A percentile compares a stretch with the other conserved stretches of the same genome.
These are phyloP conservation scores for Cruciata laevipes DNA, from an alignment of 257 asterid genomes.

Conservation along the genomic window DNA sequence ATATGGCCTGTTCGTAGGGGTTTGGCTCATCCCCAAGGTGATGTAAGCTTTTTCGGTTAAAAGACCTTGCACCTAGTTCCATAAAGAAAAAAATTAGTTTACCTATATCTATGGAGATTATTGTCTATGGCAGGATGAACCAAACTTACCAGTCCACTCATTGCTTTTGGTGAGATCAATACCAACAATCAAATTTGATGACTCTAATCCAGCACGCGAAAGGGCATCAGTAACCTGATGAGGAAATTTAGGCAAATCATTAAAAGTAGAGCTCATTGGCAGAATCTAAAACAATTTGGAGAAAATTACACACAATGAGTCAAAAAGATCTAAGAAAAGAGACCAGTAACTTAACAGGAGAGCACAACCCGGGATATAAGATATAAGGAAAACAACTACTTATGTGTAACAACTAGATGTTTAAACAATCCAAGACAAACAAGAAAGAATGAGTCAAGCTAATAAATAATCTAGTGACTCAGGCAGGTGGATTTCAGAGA, in stretches of 20 bases:
- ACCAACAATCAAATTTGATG: slow-evolving; percentile 90
- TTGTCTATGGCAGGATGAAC: not conserved
- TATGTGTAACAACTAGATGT: not conserved
- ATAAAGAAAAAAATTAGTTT: slow-evolving; percentile 3
- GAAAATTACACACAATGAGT: no score
- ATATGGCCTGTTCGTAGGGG: slow-evolving; percentile 95
- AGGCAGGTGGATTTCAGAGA: no score
- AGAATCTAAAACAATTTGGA: no score
- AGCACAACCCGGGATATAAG: not conserved
- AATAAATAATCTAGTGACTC: not conserved
- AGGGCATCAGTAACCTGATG: slow-evolving; percentile 86
- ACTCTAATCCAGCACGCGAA: slow-evolving; percentile 89
- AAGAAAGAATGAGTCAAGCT: not conserved
- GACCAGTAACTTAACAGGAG: not conserved
- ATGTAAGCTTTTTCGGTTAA: slow-evolving; percentile 77
- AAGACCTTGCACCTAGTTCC: slow-evolving; percentile 71
- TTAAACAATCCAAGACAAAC: not conserved
- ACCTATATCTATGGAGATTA: not conserved
- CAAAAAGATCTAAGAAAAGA: no score
- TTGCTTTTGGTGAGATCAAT: slow-evolving; percentile 98
- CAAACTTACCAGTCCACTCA: slow-evolving; percentile 81
- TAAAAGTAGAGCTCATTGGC: no score
- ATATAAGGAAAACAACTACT: not conserved
- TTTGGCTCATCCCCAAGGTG: slow-evolving; percentile 70
- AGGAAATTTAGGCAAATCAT: not conserved